phyloP scores from a whole-genome alignment of 164 flowering plant genomes.

The Cinnamomum chago region DNA sequence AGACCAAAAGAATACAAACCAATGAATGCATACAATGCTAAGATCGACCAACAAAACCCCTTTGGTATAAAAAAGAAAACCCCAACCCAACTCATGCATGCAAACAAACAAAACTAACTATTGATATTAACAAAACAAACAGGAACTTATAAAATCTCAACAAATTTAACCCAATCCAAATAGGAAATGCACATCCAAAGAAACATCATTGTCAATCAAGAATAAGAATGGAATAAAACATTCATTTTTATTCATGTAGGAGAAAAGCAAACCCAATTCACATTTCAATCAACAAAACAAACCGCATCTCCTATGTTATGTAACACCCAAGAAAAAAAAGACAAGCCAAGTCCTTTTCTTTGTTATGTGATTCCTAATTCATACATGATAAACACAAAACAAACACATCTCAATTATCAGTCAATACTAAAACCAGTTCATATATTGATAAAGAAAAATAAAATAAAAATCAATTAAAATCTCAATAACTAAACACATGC shows the following conservation, averaged over 20 bases:
- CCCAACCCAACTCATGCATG: background rate
- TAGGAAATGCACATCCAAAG: background rate
- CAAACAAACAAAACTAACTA: background rate
- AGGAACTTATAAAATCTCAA: background rate
- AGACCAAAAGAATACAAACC: background rate
- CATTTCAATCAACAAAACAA: background rate
- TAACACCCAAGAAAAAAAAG: background rate
- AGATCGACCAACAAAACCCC: background rate
- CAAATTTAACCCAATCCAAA: background rate
- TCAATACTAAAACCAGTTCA: background rate
- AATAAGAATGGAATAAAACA: background rate
- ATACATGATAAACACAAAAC: background rate
- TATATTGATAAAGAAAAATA: background rate
- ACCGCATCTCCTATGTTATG: background rate
- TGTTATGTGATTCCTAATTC: background rate
- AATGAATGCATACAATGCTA: background rate
- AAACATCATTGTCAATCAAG: background rate
- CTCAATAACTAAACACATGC: background rate
- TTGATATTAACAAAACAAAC: background rate
- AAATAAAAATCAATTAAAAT: background rate
- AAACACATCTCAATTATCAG: background rate
- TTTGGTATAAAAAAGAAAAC: background rate
- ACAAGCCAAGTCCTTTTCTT: background rate
- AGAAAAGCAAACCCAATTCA: slow-evolving; percentile 3
- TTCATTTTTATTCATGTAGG: background rate